Base-by-base conservation (phyloP, 2,329 filamentous ascomycete species). In the Colletotrichum orchidophilum region DNA sequence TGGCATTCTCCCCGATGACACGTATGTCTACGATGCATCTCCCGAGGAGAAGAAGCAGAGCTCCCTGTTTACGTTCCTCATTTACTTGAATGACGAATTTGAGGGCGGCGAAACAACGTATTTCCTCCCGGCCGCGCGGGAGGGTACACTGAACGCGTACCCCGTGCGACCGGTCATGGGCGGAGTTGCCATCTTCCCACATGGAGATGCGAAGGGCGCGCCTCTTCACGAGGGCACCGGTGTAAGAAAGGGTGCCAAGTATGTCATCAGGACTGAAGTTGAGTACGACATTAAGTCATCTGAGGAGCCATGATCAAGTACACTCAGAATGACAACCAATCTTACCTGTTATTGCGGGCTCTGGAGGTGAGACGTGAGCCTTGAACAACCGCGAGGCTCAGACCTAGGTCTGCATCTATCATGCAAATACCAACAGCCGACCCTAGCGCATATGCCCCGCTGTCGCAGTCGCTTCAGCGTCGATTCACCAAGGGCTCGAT, bases 31-130 rank as follows among this genome's bases (percentile, higher is more conserved):
- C 78, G 92, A 94, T 74, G 81, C 87, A 1, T 93, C 91, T 1
- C 91, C 91, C 0, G 72, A 83, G 1, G 83, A 82, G 0, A 86
- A 86, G 33, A 89, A 86, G 74, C 91, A 93, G 78, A 92, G 90
- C 29, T 92, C 90, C 0, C 81, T 93, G 2, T 93, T 92, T 74
- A 93, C 91, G 0, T 93, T 93, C 76, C 79, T 93, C 18, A 85
- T 93, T 2, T 93, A 93, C 74, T 83, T 93, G 2, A 93, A 93
- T 60, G 91, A 93, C 72, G 91, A 93, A 68, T 93, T 93, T 63
- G 88, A 91, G 74, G 91, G 90, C 11, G 91, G 91, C 27, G 91
- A 93, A 78, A 93, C 91, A 0, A 93, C 90, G 0, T 93, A 92
- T 76, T 93, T 93, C 78, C 79, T 93, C 5, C 92, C 92, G 0